Evolutionary conservation across 1,139 yeast species (phyloP).

Genomic region (Protomyces inouyei): DNA sequence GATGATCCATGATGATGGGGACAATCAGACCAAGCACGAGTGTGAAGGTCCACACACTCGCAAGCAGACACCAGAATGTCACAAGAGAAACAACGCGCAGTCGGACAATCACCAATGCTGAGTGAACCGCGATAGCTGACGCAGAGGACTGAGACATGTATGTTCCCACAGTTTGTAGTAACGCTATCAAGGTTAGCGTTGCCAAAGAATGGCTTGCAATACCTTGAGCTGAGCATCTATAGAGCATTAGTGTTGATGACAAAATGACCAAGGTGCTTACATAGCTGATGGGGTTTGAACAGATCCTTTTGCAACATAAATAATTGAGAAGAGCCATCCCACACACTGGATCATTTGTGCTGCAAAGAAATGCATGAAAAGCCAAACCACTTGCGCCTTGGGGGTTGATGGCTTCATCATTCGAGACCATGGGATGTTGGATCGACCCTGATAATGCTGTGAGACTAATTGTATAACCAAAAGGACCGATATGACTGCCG

Average conservation of each 20-base stretch:
- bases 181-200: not conserved
- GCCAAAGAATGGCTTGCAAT: too few relatives aligned
- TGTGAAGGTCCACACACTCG: not conserved
- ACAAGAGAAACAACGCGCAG: not conserved
- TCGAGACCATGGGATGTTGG: not conserved
- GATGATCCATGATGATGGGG: not conserved
- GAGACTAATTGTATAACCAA: not conserved
- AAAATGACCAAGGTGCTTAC: too few relatives aligned
- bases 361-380: not conserved
- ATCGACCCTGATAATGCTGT: not conserved
- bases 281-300: not conserved
- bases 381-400: not conserved
- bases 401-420: not conserved
- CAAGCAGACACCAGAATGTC: not conserved
- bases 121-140: not conserved
- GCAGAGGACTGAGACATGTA: not conserved
- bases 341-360: not conserved
- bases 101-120: not conserved
- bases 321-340: not conserved
- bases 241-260: too few relatives aligned
- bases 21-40: not conserved
- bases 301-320: not conserved
- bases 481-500: not conserved
- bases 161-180: not conserved
- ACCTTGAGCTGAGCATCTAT: too few relatives aligned